Conservation (phyloP, 192 early-diverging fungal genomes). For the Coemansia brasiliensis region DNA sequence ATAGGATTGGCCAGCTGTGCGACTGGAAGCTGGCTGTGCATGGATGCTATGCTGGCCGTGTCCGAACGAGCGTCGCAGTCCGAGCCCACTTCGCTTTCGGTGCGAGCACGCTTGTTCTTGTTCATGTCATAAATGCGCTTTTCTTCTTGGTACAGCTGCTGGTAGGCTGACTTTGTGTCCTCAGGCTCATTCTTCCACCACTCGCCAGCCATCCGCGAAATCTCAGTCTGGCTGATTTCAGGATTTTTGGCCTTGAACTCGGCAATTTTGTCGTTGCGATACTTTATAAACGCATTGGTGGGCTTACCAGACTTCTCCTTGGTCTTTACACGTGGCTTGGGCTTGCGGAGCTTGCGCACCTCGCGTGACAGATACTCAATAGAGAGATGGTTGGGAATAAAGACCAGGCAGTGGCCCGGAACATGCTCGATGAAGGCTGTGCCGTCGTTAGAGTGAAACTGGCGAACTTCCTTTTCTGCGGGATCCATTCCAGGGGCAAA, state of each 20-base stretch:
- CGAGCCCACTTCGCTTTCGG: slow-evolving; percentile 24
- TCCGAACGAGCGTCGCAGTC: slow-evolving; percentile 24
- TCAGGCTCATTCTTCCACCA: slow-evolving; percentile 42
- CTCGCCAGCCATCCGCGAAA: slow-evolving; percentile 52
- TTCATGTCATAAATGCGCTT: slow-evolving; percentile 55
- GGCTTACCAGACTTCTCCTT: slow-evolving; percentile 45
- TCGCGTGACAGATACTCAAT: slow-evolving; percentile 32
- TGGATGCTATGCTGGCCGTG: slow-evolving; percentile 12
- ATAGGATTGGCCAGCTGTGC: background rate
- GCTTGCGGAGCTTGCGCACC: slow-evolving; percentile 35
- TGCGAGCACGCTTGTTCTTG: slow-evolving; percentile 41
- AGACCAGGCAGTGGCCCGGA: slow-evolving; percentile 51
- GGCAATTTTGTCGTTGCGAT: slow-evolving; percentile 49
- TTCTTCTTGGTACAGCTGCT: slow-evolving; percentile 36
- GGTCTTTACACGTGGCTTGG: slow-evolving; percentile 21
- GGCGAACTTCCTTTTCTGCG: slow-evolving; percentile 45
- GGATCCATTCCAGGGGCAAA: slow-evolving; percentile 16
- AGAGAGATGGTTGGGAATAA: slow-evolving; percentile 37
- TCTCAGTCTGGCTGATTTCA: slow-evolving; percentile 53
- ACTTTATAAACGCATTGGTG: slow-evolving; percentile 54
- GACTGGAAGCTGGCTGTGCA: background rate
- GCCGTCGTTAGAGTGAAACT: slow-evolving; percentile 44
- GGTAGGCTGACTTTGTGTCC: slow-evolving; percentile 37
- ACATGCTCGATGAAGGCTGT: slow-evolving; percentile 50
- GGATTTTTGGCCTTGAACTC: slow-evolving; percentile 44